These are phyloP conservation scores for Diaporthe caulivora DNA, from an alignment of 2,329 filamentous ascomycete genomes.

Conservation along the genomic window DNA sequence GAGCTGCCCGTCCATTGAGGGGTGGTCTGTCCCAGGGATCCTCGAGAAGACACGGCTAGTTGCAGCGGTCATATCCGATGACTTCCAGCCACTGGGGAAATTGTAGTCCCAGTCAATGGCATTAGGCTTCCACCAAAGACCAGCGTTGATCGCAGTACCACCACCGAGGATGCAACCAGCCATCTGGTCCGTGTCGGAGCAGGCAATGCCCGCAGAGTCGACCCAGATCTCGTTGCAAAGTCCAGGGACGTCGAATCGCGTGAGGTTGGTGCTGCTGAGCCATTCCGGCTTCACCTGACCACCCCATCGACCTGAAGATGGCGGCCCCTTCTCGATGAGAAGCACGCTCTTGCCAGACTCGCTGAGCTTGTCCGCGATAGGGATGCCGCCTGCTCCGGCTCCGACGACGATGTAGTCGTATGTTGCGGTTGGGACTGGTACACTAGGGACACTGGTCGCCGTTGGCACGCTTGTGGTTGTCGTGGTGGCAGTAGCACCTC, in stretches of 20 bases:
- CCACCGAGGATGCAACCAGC: slow-evolving; percentile 75
- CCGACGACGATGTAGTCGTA: slow-evolving; percentile 74
- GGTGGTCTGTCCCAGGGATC: slow-evolving; percentile 77
- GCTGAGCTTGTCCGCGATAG: slow-evolving; percentile 70
- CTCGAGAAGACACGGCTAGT: slow-evolving; percentile 73
- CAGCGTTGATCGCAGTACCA: slow-evolving; percentile 71
- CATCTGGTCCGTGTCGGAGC: slow-evolving; percentile 75
- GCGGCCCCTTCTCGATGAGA: slow-evolving; percentile 66
- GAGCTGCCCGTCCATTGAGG: slow-evolving; percentile 74
- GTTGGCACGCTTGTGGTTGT: slow-evolving; percentile 26
- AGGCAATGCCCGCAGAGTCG: slow-evolving; percentile 70
- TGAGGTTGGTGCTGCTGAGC: slow-evolving; percentile 68
- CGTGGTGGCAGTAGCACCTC: slow-evolving; percentile 43
- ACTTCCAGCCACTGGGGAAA: slow-evolving; percentile 80
- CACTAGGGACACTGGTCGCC: background rate
- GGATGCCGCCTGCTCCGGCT: slow-evolving; percentile 69
- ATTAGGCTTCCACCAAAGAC: slow-evolving; percentile 75
- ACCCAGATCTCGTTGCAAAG: slow-evolving; percentile 76
- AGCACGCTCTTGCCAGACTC: slow-evolving; percentile 71
- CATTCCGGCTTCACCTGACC: slow-evolving; percentile 69
- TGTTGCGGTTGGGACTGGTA: slow-evolving; percentile 52
- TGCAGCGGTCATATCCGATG: slow-evolving; percentile 69
- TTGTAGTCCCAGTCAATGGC: slow-evolving; percentile 77
- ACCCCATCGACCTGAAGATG: slow-evolving; percentile 71
- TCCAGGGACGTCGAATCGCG: slow-evolving; percentile 75